Percentiles rank a stretch among this genome's conserved stretches.
phyloP scores from a whole-genome alignment of 768 basidiomycete genomes.

The Agaricus subrufescens region DNA sequence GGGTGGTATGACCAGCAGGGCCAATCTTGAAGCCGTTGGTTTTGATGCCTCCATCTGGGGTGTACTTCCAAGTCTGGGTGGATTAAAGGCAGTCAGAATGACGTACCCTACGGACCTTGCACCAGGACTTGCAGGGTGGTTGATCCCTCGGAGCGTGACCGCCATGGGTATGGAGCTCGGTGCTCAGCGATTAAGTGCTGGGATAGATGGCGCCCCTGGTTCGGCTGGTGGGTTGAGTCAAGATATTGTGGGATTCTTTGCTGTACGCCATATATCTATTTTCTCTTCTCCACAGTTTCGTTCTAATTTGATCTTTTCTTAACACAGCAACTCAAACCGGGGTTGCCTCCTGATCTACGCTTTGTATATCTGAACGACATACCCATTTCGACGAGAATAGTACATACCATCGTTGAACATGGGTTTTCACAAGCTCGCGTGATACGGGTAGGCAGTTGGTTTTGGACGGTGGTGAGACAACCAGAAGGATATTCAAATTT shows the following conservation, averaged over 20 bases:
- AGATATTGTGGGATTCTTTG: slow-evolving; percentile 2
- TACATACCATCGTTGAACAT: slow-evolving; percentile 40
- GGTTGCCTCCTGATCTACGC: slow-evolving; percentile 46
- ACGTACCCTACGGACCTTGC: slow-evolving; percentile 62
- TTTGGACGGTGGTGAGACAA: slow-evolving; percentile 44
- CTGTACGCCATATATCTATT: neutral
- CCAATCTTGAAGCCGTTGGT: slow-evolving; percentile 46
- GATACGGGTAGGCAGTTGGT: slow-evolving; percentile 45
- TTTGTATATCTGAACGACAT: slow-evolving; percentile 56
- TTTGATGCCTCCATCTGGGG: slow-evolving; percentile 73
- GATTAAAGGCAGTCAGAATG: slow-evolving; percentile 51
- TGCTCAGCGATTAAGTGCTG: slow-evolving; percentile 31
- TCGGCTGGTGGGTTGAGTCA: slow-evolving; percentile 3
- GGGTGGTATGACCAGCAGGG: slow-evolving; percentile 61
- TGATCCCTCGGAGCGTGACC: slow-evolving; percentile 52
- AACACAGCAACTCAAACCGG: slow-evolving; percentile 52
- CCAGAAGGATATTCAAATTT: slow-evolving; percentile 2
- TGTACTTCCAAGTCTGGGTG: slow-evolving; percentile 53
- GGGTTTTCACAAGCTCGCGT: slow-evolving; percentile 62
- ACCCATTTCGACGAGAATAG: slow-evolving; percentile 31
- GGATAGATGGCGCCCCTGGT: slow-evolving; percentile 37
- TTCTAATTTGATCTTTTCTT: neutral
- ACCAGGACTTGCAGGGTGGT: slow-evolving; percentile 60
- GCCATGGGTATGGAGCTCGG: slow-evolving; percentile 42
- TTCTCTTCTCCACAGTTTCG: neutral